Evolutionary conservation across 495 filamentous ascomycete species (phyloP).

Genomic region (Daldinia vernicosa): DNA sequence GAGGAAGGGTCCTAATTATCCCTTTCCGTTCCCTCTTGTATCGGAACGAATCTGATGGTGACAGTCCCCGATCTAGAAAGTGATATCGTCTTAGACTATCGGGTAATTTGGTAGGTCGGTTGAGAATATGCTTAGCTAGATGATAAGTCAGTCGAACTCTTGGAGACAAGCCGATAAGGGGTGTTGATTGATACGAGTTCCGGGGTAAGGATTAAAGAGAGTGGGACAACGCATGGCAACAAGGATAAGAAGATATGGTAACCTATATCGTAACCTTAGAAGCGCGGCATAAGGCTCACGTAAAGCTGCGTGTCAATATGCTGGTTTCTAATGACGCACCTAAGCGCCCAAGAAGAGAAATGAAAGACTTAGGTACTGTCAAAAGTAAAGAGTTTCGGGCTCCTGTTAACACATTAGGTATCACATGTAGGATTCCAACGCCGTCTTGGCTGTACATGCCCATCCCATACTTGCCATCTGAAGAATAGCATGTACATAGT

Average conservation of each 20-base stretch:
- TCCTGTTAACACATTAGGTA: not conserved
- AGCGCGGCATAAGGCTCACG: not conserved
- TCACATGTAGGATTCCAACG: not conserved
- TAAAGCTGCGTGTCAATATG: constrained; percentile 1
- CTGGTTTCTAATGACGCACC: not conserved
- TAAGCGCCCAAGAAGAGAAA: not conserved
- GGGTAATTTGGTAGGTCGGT: constrained; percentile 13
- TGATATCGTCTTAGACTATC: constrained; percentile 31
- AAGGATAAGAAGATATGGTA: constrained; percentile 15
- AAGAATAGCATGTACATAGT: not conserved
- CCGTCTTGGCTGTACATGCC: not conserved
- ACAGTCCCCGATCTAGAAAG: constrained; percentile 35
- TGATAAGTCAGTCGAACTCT: constrained; percentile 10
- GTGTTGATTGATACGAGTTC: constrained; percentile 39
- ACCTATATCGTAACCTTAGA: constrained; percentile 3
- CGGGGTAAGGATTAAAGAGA: constrained; percentile 28
- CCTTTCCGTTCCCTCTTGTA: not conserved
- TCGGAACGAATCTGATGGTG: constrained; percentile 8
- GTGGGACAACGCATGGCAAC: constrained; percentile 33
- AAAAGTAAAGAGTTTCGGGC: not conserved
- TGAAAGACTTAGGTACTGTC: not conserved
- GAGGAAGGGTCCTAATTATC: not conserved
- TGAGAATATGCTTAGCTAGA: constrained; percentile 19
- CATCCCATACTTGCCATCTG: not conserved
- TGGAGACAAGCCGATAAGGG: constrained; percentile 33